Percentiles rank a stretch among this genome's conserved stretches.
phyloP scores from a whole-genome alignment of 768 basidiomycete species.

The Xerocomellus intermedius region DNA sequence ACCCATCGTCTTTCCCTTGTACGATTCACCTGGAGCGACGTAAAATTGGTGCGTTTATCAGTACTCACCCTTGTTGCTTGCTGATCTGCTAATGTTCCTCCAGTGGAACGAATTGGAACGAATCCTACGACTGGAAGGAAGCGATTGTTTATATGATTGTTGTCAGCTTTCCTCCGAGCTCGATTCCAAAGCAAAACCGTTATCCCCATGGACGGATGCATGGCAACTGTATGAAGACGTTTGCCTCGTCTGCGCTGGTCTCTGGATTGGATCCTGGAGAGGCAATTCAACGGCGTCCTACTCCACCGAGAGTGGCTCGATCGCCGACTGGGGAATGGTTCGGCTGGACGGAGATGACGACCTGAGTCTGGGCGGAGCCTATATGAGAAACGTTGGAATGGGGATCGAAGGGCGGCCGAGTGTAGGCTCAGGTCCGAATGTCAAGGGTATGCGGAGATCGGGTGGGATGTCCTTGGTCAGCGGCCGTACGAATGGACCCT shows the following conservation, averaged over 20 bases:
- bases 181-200: slow-evolving; percentile 37
- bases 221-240: slow-evolving; percentile 87
- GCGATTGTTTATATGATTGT: slow-evolving; percentile 31
- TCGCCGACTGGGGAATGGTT: slow-evolving; percentile 53
- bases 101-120: slow-evolving; percentile 81
- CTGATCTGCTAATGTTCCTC: not conserved
- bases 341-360: slow-evolving; percentile 69
- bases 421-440: slow-evolving; percentile 22
- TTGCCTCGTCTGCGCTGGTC: slow-evolving; percentile 75
- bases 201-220: slow-evolving; percentile 64
- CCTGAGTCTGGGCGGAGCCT: slow-evolving; percentile 39
- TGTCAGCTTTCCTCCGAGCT: slow-evolving; percentile 32
- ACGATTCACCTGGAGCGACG: slow-evolving; percentile 82
- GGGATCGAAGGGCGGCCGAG: slow-evolving; percentile 67
- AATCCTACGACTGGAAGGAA: slow-evolving; percentile 55
- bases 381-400: slow-evolving; percentile 60
- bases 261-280: slow-evolving; percentile 75
- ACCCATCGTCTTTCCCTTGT: slow-evolving; percentile 59
- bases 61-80: not conserved
- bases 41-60: slow-evolving; percentile 55
- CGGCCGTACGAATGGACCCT: slow-evolving; percentile 34
- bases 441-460: slow-evolving; percentile 41
- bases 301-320: slow-evolving; percentile 45
- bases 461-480: slow-evolving; percentile 49
- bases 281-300: slow-evolving; percentile 48